phyloP scores from a whole-genome alignment of 208 protist genomes.

The Zelonia costaricensis region DNA sequence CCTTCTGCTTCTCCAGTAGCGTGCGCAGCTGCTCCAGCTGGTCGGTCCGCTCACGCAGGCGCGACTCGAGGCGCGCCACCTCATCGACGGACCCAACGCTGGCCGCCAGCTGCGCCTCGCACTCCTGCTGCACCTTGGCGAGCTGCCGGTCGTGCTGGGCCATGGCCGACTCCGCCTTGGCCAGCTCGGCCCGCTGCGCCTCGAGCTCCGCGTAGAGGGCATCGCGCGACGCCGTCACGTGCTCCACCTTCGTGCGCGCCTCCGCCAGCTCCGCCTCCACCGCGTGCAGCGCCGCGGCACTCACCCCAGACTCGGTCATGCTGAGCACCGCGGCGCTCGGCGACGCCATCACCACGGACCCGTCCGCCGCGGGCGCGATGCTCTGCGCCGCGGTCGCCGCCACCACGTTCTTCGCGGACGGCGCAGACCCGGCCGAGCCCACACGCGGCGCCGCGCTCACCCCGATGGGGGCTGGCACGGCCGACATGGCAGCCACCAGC shows the following conservation, averaged over 20 bases:
- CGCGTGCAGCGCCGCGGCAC: slow-evolving; percentile 13
- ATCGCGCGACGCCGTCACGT: slow-evolving; percentile 38
- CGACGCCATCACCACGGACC: slow-evolving; percentile 3
- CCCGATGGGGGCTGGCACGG: not conserved
- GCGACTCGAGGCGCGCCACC: slow-evolving; percentile 38
- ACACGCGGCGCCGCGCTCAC: not conserved
- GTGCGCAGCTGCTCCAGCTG: slow-evolving; percentile 78
- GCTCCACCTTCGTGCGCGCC: slow-evolving; percentile 31
- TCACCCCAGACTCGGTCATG: not conserved
- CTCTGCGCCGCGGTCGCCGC: not conserved
- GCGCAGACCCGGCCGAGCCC: not conserved
- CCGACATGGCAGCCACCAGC: slow-evolving; percentile 5
- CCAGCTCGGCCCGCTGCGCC: slow-evolving; percentile 44
- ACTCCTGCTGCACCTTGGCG: slow-evolving; percentile 51
- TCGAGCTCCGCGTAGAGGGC: slow-evolving; percentile 61
- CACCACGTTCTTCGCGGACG: not conserved
- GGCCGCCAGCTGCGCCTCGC: slow-evolving; percentile 48
- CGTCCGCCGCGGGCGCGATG: slow-evolving; percentile 2
- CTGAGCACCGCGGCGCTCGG: not conserved
- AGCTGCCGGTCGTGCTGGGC: slow-evolving; percentile 55
- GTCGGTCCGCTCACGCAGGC: slow-evolving; percentile 65
- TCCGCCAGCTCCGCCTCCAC: slow-evolving; percentile 59
- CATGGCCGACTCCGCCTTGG: slow-evolving; percentile 32
- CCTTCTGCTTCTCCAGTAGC: slow-evolving; percentile 82
- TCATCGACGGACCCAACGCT: slow-evolving; percentile 33